Base-by-base conservation (phyloP, 1,284 basidiomycete genomes). In the Papiliotrema fonsecae region DNA sequence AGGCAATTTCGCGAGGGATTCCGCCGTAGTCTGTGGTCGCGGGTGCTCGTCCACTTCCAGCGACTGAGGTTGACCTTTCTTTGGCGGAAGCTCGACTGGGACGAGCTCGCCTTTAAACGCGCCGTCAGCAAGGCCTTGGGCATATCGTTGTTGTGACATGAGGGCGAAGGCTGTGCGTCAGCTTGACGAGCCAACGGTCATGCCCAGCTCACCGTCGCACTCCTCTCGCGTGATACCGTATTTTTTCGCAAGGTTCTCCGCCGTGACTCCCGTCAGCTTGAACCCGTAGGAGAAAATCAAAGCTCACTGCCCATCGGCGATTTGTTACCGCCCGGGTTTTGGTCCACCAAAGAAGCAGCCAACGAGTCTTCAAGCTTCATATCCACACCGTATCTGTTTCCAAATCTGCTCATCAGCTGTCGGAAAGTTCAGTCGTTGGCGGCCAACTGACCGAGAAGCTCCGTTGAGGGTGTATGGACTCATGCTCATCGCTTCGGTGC, bases 321-420 rank as follows among this genome's bases (percentile, higher is more conserved):
- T 53, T 66, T 66, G 27, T 54, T 50, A 13, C 69, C 66, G 22
- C 75, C 52, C 26, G 78, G 77, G 30, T 79, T 77, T 57, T 76
- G 75, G 56, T 81, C 79, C 1, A 74, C 73, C 47, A 81, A 62
- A 13, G 77, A 72, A 13, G 76, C 77, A 5, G 77, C 76, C 21
- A 81, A 70, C 42, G 76, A 77, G 61, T 81, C 79, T 48, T 78
- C 77, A n/a, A 80, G 69, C 59, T 78, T 79, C 49, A 79, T 67
- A 61, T 80, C 78, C 19, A 77, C 64, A 13, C 79, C 79, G 57
- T 78, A 79, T 55, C 73, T 57, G 9, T 62, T 66, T 16, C 68
- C 68, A 38, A 64, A 72, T 42, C 69, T 68, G 24, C 28, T 48
- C 4, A 25, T 35, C 9, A 34, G 27, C 49, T 40, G 16, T 9